Conservation (phyloP, 2,329 filamentous ascomycete genomes). For the Penicillium brevicompactum region DNA sequence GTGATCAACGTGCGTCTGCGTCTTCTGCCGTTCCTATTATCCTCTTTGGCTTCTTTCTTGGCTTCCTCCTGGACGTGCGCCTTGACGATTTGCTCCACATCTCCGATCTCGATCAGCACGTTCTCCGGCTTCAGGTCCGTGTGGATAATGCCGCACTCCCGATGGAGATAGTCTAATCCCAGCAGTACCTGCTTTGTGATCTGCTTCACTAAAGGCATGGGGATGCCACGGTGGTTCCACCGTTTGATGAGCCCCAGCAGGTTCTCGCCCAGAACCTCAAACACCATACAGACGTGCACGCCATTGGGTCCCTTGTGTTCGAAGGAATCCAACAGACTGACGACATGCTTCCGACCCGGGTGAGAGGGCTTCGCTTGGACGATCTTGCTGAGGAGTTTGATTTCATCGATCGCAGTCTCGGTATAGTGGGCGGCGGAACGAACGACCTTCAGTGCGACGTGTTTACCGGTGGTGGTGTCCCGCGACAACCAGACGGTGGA, state of each 20-base stretch:
- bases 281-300: conserved; percentile 98
- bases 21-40: conserved; percentile 87
- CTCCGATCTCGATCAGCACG: conserved; percentile 96
- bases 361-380: conserved; percentile 94
- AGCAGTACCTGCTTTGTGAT: conserved; percentile 98
- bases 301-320: conserved; percentile 97
- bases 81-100: conserved; percentile 98
- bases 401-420: conserved; percentile 97
- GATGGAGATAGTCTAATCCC: conserved; percentile 92
- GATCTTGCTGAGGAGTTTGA: conserved; percentile 96
- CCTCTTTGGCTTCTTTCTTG: conserved; percentile 75
- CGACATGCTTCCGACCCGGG: conserved; percentile 90
- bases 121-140: conserved; percentile 98
- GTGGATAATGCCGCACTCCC: conserved; percentile 98
- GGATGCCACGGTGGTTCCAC: conserved; percentile 97
- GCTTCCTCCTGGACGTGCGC: conserved; percentile 79
- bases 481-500: conserved; percentile 88
- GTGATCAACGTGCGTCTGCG: conserved; percentile 92
- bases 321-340: conserved; percentile 94
- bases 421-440: conserved; percentile 98
- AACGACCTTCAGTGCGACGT: conserved; percentile 97
- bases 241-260: conserved; percentile 92
- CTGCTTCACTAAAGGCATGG: conserved; percentile 94
- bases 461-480: conserved; percentile 86
- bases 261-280: conserved; percentile 96